Evolutionary conservation across 2,329 filamentous ascomycete species (phyloP).

Genomic region (Aspergillus novoparasiticus): DNA sequence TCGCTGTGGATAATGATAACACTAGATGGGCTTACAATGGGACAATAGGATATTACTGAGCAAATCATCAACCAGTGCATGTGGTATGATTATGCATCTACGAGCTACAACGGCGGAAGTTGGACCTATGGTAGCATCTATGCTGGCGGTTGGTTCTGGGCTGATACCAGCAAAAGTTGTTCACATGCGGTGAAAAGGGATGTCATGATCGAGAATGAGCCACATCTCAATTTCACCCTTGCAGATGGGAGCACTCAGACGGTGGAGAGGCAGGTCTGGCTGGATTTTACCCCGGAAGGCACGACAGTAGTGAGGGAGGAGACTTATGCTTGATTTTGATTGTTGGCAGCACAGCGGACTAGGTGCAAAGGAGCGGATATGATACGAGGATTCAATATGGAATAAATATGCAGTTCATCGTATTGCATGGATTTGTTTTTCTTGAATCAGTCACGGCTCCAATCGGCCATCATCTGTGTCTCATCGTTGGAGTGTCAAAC

Average conservation of each 20-base stretch:
- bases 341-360: too few species aligned
- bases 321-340: neutral
- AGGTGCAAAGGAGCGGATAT: too few species aligned
- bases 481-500: too few species aligned
- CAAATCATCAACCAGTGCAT: slow-evolving; percentile 17
- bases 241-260: slow-evolving; percentile 6
- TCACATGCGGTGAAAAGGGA: slow-evolving; percentile 12
- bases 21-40: neutral
- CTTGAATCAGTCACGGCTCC: too few species aligned
- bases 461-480: too few species aligned
- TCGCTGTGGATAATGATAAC: neutral
- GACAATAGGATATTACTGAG: slow-evolving; percentile 11
- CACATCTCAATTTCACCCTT: slow-evolving; percentile 10
- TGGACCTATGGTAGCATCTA: slow-evolving; percentile 12
- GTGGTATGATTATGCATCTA: slow-evolving; percentile 11
- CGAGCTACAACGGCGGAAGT: slow-evolving; percentile 10
- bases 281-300: slow-evolving; percentile 1
- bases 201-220: neutral
- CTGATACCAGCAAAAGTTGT: slow-evolving; percentile 8
- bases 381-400: too few species aligned
- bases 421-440: too few species aligned
- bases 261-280: slow-evolving; percentile 11
- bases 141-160: slow-evolving; percentile 15
- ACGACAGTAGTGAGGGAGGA: slow-evolving; percentile 5
- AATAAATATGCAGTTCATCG: too few species aligned